Evolutionary conservation across 768 basidiomycete species (phyloP).

Genomic region (Cyclocybe cylindracea): DNA sequence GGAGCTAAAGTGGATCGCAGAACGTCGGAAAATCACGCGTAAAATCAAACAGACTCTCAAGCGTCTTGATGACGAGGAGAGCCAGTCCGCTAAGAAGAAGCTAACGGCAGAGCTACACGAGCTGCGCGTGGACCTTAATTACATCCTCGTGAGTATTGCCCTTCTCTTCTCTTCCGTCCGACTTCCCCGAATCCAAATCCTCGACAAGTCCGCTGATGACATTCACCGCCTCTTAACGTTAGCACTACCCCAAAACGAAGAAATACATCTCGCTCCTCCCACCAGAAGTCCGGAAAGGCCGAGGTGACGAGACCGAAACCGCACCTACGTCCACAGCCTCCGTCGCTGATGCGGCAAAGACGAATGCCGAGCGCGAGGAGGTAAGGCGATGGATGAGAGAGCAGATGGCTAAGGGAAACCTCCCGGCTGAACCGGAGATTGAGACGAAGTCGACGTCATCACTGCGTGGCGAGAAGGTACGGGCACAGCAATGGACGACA

Average conservation of each 20-base stretch:
- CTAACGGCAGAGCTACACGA: conserved; percentile 53
- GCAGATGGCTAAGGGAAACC: conserved; percentile 60
- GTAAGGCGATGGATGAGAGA: conserved; percentile 59
- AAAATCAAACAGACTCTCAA: conserved; percentile 74
- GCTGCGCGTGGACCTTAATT: conserved; percentile 87
- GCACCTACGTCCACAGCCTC: conserved; percentile 24
- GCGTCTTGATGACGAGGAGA: conserved; percentile 36
- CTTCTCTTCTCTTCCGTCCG: background rate
- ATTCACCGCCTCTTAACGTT: too few relatives aligned
- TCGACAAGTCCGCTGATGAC: background rate
- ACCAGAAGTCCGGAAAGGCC: conserved; percentile 51
- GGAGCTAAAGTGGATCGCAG: conserved; percentile 35
- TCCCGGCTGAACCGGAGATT: conserved; percentile 63
- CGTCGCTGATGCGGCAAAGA: conserved; percentile 30
- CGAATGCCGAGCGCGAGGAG: conserved; percentile 55
- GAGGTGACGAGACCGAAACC: too few relatives aligned
- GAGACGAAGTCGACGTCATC: conserved; percentile 24
- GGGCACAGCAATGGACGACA: conserved; percentile 17
- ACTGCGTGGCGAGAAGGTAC: conserved; percentile 3
- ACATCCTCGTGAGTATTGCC: conserved; percentile 65
- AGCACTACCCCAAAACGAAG: conserved; percentile 84
- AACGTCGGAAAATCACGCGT: conserved; percentile 84
- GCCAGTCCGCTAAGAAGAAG: conserved; percentile 36
- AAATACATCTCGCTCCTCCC: conserved; percentile 94
- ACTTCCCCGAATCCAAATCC: background rate